phyloP scores from a whole-genome alignment of 768 basidiomycete genomes.

The Obba rivulosa region DNA sequence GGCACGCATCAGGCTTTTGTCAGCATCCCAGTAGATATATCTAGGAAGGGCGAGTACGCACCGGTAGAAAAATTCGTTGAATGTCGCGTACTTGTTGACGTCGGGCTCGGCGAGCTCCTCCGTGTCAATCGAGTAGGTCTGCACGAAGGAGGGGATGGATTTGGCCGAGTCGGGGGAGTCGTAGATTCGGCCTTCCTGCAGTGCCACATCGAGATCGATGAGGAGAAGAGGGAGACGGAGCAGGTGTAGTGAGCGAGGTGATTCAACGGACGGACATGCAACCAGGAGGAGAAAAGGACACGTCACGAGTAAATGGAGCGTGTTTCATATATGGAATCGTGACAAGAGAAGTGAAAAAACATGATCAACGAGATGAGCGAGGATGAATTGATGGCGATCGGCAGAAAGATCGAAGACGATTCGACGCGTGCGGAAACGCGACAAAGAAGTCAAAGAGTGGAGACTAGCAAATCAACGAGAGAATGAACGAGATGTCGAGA shows the following conservation, averaged over 20 bases:
- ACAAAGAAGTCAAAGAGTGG: neutral
- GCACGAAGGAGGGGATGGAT: conserved; percentile 51
- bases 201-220: neutral
- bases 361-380: too few relatives aligned
- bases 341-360: too few relatives aligned
- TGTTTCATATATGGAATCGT: too few relatives aligned
- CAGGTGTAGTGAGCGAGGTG: too few relatives aligned
- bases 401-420: too few relatives aligned
- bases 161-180: conserved; percentile 45
- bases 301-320: too few relatives aligned
- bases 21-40: neutral
- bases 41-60: conserved; percentile 8
- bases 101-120: conserved; percentile 63
- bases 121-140: conserved; percentile 47
- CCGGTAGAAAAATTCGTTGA: conserved; percentile 79
- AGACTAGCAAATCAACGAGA: neutral
- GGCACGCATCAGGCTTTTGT: neutral
- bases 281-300: too few relatives aligned
- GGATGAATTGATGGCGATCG: too few relatives aligned
- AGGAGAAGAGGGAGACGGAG: neutral
- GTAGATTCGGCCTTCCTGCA: conserved; percentile 50
- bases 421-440: too few relatives aligned
- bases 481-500: conserved; percentile 2
- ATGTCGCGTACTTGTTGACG: conserved; percentile 52
- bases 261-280: too few relatives aligned